Evolutionary conservation across 2,329 filamentous ascomycete species (phyloP).

Genomic region (Hortaea sp.): DNA sequence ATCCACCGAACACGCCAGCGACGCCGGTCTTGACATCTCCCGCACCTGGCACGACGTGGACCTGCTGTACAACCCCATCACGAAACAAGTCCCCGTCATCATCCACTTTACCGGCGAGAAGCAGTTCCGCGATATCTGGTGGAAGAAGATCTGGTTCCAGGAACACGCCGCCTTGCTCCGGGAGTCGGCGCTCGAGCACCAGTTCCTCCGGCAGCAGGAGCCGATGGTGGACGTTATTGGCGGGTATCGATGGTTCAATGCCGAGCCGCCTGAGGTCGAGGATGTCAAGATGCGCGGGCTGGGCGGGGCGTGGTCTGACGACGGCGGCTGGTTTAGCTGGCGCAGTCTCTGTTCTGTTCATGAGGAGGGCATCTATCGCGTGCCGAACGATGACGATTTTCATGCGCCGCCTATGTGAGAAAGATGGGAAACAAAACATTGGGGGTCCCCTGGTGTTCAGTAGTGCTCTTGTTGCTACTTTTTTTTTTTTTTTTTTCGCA

Average conservation of each 20-base stretch:
- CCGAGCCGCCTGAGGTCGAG: too few relatives aligned
- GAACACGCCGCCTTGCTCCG: slow-evolving; percentile 2
- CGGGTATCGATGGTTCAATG: neutral
- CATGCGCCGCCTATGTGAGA: neutral
- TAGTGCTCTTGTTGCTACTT: too few relatives aligned
- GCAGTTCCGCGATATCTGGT: slow-evolving; percentile 19
- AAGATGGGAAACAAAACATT: too few relatives aligned
- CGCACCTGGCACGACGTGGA: slow-evolving; percentile 13
- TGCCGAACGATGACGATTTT: neutral
- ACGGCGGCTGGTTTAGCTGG: slow-evolving; percentile 1
- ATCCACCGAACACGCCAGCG: neutral
- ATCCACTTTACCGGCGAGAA: slow-evolving; percentile 24
- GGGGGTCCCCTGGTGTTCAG: too few relatives aligned
- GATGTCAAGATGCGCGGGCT: neutral
- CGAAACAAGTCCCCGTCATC: slow-evolving; percentile 14
- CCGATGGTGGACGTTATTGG: neutral
- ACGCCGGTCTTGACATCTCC: neutral
- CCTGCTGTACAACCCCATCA: slow-evolving; percentile 20
- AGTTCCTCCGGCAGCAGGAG: neutral
- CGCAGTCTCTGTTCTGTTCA: neutral
- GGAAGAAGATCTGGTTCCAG: slow-evolving; percentile 24
- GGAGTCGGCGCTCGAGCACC: neutral
- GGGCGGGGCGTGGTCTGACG: neutral
- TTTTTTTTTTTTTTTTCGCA: too few relatives aligned
- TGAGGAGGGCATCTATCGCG: neutral